Evolutionary conservation across 768 basidiomycete genomes (phyloP), one percentile per base, ranked within the genome.

Genomic region (Russula foetens): DNA sequence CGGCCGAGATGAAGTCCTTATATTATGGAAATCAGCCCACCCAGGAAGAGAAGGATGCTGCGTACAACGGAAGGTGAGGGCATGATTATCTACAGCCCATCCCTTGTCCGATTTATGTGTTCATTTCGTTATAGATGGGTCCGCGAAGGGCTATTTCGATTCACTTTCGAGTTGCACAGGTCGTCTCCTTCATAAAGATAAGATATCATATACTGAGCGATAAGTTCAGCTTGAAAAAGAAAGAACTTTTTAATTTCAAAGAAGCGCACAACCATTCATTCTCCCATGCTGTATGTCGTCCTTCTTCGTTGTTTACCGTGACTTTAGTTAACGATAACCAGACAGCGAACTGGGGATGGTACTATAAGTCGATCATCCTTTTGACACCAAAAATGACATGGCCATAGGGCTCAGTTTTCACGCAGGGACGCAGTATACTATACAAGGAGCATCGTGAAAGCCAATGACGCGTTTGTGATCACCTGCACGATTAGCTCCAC

Each of bases 331-430:
- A 65, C 19, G 23, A 12, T 44, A 21, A 38, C 24, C 58, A 88
- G 85, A 86, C 90, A 14, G 86, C 87, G 29, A 92, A 92, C 67
- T 92, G 90, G 91, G 90, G 89, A 71, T 93, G 91, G 89, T 87
- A 79, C 46, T 50, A 51, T 26, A n/a, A 47, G 41, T 51, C 24
- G 23, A 46, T 29, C 48, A 19, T 41, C n/a, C 24, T 60, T 47
- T n/a, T 53, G 48, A 41, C 33, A 29, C 45, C 12, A 29, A 26
- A 29, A 31, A 51, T 63, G 50, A 63, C 45, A 23, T 39, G 35
- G 28, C 55, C 24, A 4, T 52, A 87, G 85, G 87, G 84, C 88
- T 0, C 86, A 90, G 69, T 94, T 93, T 70, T 83, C 88, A 41
- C 81, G 81, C 58, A 77, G 91, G 66, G 90, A 93, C 61, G 73